Evolutionary conservation across 2,329 filamentous ascomycete genomes (phyloP).

Genomic region (Xylaria hypoxylon): DNA sequence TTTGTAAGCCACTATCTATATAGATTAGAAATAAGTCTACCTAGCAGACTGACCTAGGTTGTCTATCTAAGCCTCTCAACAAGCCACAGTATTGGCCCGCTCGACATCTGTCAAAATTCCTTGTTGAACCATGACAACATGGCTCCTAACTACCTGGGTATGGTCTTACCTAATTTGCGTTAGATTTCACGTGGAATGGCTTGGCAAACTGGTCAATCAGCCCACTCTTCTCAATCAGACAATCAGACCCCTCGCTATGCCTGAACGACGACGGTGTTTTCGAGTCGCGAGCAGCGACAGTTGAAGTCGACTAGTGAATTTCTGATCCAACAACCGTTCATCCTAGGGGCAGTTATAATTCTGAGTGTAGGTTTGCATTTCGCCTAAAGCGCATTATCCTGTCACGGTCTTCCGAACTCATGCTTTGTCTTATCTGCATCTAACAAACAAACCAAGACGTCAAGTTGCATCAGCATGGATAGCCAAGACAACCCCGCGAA

Average conservation of each 20-base stretch:
- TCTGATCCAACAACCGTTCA: background rate
- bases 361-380: conserved; percentile 4
- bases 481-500: conserved; percentile 45
- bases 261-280: background rate
- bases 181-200: conserved; percentile 26
- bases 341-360: background rate
- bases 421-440: conserved; percentile 12
- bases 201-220: conserved; percentile 17
- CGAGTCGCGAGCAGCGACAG: conserved; percentile 9
- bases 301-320: conserved; percentile 10
- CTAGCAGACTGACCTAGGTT: too few species aligned
- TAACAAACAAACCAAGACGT: conserved; percentile 1
- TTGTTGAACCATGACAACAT: conserved; percentile 24
- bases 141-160: too few species aligned
- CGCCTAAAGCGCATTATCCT: conserved; percentile 5
- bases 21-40: too few species aligned
- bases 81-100: too few species aligned
- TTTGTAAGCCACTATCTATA: too few species aligned
- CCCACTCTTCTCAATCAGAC: conserved; percentile 9
- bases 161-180: conserved; percentile 1
- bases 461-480: conserved; percentile 41
- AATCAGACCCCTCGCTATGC: conserved; percentile 3
- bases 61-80: background rate
- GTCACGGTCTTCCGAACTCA: background rate
- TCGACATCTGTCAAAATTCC: too few species aligned